Evolutionary conservation across 345 rosid genomes (phyloP).

Genomic region (Populus tremula): DNA sequence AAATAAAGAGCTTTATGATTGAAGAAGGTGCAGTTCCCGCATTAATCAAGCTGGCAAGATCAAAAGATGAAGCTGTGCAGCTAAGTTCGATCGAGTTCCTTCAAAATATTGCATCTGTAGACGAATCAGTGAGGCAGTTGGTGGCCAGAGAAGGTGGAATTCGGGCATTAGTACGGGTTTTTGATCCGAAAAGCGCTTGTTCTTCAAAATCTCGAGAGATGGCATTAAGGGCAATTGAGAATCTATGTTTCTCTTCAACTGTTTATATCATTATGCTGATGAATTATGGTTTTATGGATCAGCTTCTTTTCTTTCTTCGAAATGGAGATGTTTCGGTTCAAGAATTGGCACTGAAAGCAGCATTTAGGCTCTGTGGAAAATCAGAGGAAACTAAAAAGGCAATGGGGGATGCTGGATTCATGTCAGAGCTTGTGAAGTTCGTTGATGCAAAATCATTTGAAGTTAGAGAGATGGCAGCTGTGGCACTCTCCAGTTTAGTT

Average conservation of each 20-base stretch:
- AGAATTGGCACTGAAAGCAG: slow-evolving; percentile 69
- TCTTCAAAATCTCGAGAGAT: slow-evolving; percentile 63
- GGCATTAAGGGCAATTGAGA: slow-evolving; percentile 65
- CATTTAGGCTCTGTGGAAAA: slow-evolving; percentile 52
- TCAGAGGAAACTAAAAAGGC: slow-evolving; percentile 68
- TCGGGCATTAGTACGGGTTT: slow-evolving; percentile 45
- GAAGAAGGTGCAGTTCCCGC: slow-evolving; percentile 67
- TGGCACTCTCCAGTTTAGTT: slow-evolving; percentile 55
- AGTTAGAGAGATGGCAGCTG: slow-evolving; percentile 73
- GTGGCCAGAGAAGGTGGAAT: slow-evolving; percentile 71
- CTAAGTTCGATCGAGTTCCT: slow-evolving; percentile 65
- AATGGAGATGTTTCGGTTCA: slow-evolving; percentile 71
- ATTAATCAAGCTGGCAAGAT: slow-evolving; percentile 63
- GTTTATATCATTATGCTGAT: slow-evolving; percentile 40
- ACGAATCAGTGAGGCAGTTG: slow-evolving; percentile 51
- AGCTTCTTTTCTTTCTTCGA: slow-evolving; percentile 48
- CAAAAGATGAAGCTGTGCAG: slow-evolving; percentile 69
- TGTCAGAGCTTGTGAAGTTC: slow-evolving; percentile 68
- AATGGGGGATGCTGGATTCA: slow-evolving; percentile 80
- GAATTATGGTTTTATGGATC: slow-evolving; percentile 56
- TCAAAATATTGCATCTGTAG: slow-evolving; percentile 56
- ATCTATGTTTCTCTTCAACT: slow-evolving; percentile 59
- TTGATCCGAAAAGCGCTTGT: slow-evolving; percentile 49
- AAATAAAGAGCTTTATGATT: slow-evolving; percentile 74
- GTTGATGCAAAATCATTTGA: slow-evolving; percentile 75